Conservation (phyloP, 2,329 filamentous ascomycete genomes). For the Penicillium brevicompactum region DNA sequence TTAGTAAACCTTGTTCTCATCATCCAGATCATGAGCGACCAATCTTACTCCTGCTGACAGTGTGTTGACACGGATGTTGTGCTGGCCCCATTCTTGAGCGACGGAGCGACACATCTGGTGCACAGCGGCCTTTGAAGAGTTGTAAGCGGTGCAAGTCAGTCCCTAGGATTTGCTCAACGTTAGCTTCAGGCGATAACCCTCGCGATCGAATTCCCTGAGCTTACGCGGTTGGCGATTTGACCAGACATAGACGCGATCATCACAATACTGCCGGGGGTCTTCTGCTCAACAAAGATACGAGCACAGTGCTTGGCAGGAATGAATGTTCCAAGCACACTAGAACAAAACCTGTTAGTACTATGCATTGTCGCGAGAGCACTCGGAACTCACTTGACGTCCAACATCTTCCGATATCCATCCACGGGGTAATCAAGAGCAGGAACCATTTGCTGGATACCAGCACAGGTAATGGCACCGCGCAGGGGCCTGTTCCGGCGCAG, state of each 20-base stretch:
- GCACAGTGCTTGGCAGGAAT: conserved; percentile 37
- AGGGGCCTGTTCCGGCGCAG: conserved; percentile 23
- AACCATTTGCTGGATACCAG: conserved; percentile 53
- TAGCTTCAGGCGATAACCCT: neutral
- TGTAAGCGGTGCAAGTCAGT: neutral
- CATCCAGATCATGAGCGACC: neutral
- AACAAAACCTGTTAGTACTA: neutral
- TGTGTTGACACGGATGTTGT: conserved; percentile 11
- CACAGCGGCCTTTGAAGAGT: conserved; percentile 3
- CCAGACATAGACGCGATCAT: conserved; percentile 73
- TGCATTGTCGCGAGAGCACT: neutral
- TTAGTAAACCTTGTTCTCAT: neutral
- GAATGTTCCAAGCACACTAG: conserved; percentile 39
- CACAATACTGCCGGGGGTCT: conserved; percentile 61
- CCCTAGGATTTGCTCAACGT: conserved; percentile 48
- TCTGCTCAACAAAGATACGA: conserved; percentile 57
- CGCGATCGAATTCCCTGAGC: conserved; percentile 11
- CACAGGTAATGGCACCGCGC: conserved; percentile 46
- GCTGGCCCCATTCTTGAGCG: conserved; percentile 1
- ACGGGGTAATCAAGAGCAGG: conserved; percentile 51
- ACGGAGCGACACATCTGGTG: neutral
- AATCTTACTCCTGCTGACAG: conserved; percentile 30
- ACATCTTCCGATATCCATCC: conserved; percentile 36
- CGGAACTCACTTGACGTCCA: conserved; percentile 35
- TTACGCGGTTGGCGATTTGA: conserved; percentile 62